phyloP scores from a whole-genome alignment of 2,329 filamentous ascomycete species.

The Fusarium sp. region DNA sequence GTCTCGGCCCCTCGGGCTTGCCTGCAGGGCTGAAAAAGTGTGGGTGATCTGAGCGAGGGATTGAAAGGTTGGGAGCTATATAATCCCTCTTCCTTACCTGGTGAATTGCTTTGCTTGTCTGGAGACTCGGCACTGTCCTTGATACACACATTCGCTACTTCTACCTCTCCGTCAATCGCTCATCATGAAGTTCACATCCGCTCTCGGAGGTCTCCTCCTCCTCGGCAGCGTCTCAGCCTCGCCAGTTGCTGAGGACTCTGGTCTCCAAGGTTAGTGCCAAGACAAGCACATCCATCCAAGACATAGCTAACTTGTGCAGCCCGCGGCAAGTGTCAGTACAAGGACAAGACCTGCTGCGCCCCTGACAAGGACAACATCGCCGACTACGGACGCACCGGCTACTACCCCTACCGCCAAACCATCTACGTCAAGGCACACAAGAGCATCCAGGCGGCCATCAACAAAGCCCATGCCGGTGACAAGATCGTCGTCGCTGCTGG shows the following conservation, averaged over 20 bases:
- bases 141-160: not conserved
- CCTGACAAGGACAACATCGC: not conserved
- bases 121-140: not conserved
- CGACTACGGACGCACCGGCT: not conserved
- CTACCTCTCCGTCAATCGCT: not conserved
- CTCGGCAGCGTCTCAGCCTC: not conserved
- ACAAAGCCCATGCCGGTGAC: constrained; percentile 43
- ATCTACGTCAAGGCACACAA: constrained; percentile 30
- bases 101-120: not conserved
- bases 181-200: not conserved
- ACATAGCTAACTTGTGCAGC: constrained; percentile 12
- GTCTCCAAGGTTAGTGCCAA: not conserved
- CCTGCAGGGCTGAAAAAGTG: not conserved
- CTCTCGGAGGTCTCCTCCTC: not conserved
- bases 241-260: not conserved
- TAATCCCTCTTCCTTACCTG: not conserved
- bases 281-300: not conserved
- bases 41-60: not conserved
- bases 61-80: not conserved
- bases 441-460: constrained; percentile 49
- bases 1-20: not conserved
- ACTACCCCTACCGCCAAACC: constrained; percentile 19
- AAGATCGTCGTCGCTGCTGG: constrained; percentile 49
- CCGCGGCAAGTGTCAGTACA: constrained; percentile 30
- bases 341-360: constrained; percentile 31